These are phyloP conservation scores for Xylariaceae sp. DNA, from an alignment of 2,329 filamentous ascomycete genomes.

Conservation along the genomic window DNA sequence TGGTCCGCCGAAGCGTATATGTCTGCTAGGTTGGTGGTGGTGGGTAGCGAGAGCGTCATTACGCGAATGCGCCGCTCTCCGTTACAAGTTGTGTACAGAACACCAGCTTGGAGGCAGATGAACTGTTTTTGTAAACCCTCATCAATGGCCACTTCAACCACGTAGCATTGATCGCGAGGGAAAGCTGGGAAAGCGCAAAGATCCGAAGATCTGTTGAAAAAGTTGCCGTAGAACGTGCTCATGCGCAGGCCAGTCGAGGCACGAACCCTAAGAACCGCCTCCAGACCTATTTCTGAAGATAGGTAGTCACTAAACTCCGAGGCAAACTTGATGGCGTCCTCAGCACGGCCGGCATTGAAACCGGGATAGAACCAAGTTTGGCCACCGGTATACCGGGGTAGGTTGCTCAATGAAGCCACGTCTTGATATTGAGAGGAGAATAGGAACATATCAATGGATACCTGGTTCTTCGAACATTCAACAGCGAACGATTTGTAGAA, in stretches of 20 bases:
- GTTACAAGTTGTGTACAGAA: constrained; percentile 97
- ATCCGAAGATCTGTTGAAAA: constrained; percentile 98
- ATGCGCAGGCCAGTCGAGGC: constrained; percentile 94
- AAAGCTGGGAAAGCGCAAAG: constrained; percentile 98
- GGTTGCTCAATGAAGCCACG: constrained; percentile 92
- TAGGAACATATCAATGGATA: constrained; percentile 97
- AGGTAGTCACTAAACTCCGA: constrained; percentile 96
- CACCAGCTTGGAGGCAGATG: constrained; percentile 90
- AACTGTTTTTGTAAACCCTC: constrained; percentile 91
- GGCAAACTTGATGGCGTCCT: constrained; percentile 98
- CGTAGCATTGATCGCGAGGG: constrained; percentile 95
- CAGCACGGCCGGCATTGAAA: constrained; percentile 91
- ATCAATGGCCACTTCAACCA: constrained; percentile 97
- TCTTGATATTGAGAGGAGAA: constrained; percentile 97
- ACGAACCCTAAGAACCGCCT: constrained; percentile 93
- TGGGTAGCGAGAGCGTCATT: constrained; percentile 89
- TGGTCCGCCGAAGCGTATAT: constrained; percentile 96
- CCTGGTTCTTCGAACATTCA: constrained; percentile 98
- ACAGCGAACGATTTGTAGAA: constrained; percentile 99
- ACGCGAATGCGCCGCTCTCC: constrained; percentile 95
- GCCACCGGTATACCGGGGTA: constrained; percentile 94
- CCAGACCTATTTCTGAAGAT: constrained; percentile 94
- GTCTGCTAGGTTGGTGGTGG: constrained; percentile 87
- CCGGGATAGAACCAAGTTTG: constrained; percentile 99
- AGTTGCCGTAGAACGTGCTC: constrained; percentile 99